phyloP scores from a whole-genome alignment of 805 yeast species.

The Starmerella kuoi region DNA sequence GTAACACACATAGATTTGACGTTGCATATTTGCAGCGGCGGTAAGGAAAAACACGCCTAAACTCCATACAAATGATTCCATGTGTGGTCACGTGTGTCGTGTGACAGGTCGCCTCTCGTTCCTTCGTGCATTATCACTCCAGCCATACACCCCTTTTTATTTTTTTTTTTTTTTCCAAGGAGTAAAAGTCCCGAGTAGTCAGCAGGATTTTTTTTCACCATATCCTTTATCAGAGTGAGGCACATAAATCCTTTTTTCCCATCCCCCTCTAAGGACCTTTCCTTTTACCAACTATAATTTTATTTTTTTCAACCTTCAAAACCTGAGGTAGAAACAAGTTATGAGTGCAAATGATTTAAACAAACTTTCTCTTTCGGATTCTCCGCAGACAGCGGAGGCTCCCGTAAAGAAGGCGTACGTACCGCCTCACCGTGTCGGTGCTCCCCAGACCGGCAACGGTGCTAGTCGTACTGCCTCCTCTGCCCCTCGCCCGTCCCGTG shows the following conservation, averaged over 20 bases:
- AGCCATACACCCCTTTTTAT: neutral
- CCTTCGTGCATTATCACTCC: neutral
- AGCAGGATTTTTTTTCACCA: conserved; percentile 2
- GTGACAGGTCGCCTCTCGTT: neutral
- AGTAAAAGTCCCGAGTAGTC: conserved; percentile 1
- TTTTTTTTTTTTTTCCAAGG: neutral
- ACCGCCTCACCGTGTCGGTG: conserved; percentile 39
- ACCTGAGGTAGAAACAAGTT: conserved; percentile 5
- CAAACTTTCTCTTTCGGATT: conserved; percentile 18
- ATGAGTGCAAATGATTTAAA: conserved; percentile 21
- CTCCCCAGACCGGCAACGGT: conserved; percentile 19
- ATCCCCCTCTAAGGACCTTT: neutral
- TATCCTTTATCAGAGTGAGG: neutral
- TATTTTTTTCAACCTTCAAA: neutral
- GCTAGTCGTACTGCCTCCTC: conserved; percentile 16
- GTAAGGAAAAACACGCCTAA: no score
- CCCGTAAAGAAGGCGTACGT: conserved; percentile 33
- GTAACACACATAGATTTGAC: no score
- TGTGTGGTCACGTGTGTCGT: conserved; percentile 1
- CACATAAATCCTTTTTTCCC: neutral
- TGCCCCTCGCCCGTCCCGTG: conserved; percentile 14
- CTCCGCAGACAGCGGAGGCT: conserved; percentile 10
- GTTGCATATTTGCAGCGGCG: no score
- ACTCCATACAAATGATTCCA: no score
- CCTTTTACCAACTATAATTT: neutral